Conservation (phyloP, 192 early-diverging fungal species). For the Coemansia sp. region DNA sequence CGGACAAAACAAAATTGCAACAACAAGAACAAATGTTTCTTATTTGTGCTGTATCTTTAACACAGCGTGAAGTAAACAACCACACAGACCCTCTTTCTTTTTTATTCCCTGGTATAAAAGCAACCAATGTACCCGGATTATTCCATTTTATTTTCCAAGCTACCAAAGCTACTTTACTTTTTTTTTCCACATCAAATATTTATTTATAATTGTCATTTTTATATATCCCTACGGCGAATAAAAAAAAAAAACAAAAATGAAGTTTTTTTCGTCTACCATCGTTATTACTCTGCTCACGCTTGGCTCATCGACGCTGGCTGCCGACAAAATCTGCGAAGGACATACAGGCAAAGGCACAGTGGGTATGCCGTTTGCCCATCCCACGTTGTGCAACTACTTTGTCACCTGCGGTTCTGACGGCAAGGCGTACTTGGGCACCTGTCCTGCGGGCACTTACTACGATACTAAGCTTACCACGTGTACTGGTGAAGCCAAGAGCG, state of each 20-base stretch:
- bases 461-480: constrained; percentile 40
- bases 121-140: no score
- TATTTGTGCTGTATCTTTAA: no score
- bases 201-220: background rate
- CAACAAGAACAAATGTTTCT: no score
- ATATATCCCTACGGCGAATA: background rate
- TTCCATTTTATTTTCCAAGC: no score
- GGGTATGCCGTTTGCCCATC: constrained; percentile 44
- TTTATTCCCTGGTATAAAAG: no score
- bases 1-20: no score
- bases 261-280: background rate
- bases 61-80: no score
- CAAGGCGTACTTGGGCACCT: constrained; percentile 32
- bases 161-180: no score
- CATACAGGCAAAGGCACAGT: constrained; percentile 36
- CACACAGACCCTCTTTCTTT: no score
- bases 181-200: no score
- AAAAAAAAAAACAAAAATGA: no score
- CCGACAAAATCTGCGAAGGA: constrained; percentile 35
- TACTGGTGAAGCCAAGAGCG: constrained; percentile 23
- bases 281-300: background rate
- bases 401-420: constrained; percentile 29
- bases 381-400: constrained; percentile 32
- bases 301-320: background rate
- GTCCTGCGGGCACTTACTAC: constrained; percentile 49